Base-by-base conservation (phyloP, 176 grass and related monocot genomes). In the Oryza nivara region DNA sequence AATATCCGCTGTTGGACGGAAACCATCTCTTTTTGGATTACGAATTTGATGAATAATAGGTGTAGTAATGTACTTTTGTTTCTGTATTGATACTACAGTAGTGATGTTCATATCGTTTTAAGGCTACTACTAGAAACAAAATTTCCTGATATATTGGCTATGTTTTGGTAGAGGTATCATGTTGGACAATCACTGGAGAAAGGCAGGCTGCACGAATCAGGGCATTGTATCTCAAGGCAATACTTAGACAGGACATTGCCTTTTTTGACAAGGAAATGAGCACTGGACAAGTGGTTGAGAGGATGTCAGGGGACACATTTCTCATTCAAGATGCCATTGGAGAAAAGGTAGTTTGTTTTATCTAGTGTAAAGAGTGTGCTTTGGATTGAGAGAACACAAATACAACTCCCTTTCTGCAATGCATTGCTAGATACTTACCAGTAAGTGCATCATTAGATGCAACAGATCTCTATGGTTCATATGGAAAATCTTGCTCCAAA, bases 301-400 rank as follows among this genome's bases (percentile, higher is more conserved):
- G 87, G 71, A 89, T 85, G 87, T 67, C 82, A 43, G 87, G 87
- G 11, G 82, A 89, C 28, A 85, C 87, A 51, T 75, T 89, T 30
- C 87, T 89, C 70, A 64, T 89, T 75, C 82, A 89, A 70, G 87
- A 89, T 80, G 87, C 82, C 65, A 89, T 89, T 85, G 87, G 87
- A 75, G 87, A 89, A 81, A 80, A 85, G 84, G 79, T 82, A 80
- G 9, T 17, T 2, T 66, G 2, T 72, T 80, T 80, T 78, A 9
- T 38, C 70, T 28, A 83, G 6, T 41, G 48, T 10, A 79, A 22
- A 23, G 49, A 34, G 68, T 79, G 34, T 49, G 20, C 46, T 66
- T 40, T 22, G 23, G 51, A 71, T 20, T 61, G 6, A 7, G 15
- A 22, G 34, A 69, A 19, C 7, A 13, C 19, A 63, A 46, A 6